A percentile compares a stretch with the other conserved stretches of the same genome.
Evolutionary conservation across 306 rosid genomes (phyloP).

Genomic region (Fagus crenata): DNA sequence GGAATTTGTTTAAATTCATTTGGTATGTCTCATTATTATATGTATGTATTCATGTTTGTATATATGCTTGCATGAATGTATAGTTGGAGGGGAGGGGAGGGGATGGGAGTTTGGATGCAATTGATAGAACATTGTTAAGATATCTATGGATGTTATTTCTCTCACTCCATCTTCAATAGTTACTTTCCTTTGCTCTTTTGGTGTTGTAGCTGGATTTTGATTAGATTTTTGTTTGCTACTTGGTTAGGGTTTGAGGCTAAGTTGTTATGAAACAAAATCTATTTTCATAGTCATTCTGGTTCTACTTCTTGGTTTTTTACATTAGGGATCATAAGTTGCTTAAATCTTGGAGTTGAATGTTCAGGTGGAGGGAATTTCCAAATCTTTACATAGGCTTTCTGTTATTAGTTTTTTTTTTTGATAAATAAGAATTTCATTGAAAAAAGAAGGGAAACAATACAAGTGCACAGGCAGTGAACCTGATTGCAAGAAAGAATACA

Average conservation of each 20-base stretch:
- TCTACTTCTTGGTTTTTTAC: neutral
- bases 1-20: neutral
- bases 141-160: neutral
- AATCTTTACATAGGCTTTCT: neutral
- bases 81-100: too few species aligned
- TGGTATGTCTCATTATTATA: neutral
- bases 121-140: neutral
- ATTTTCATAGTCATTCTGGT: neutral
- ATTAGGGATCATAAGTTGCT: neutral
- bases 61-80: too few species aligned
- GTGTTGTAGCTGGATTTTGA: neutral
- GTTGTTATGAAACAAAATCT: neutral
- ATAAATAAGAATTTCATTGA: too few species aligned
- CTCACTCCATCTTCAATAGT: neutral
- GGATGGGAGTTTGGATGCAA: neutral
- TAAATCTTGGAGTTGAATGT: neutral
- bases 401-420: neutral
- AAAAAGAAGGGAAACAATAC: too few species aligned
- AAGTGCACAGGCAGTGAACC: too few species aligned
- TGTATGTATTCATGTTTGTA: too few species aligned
- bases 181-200: neutral
- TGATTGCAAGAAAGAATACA: too few species aligned
- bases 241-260: neutral
- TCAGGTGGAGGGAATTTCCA: neutral
- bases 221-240: neutral